These are phyloP conservation scores for Ophiognomonia clavigignenti-juglandacearum DNA, from an alignment of 2,329 filamentous ascomycete species.

Conservation along the genomic window DNA sequence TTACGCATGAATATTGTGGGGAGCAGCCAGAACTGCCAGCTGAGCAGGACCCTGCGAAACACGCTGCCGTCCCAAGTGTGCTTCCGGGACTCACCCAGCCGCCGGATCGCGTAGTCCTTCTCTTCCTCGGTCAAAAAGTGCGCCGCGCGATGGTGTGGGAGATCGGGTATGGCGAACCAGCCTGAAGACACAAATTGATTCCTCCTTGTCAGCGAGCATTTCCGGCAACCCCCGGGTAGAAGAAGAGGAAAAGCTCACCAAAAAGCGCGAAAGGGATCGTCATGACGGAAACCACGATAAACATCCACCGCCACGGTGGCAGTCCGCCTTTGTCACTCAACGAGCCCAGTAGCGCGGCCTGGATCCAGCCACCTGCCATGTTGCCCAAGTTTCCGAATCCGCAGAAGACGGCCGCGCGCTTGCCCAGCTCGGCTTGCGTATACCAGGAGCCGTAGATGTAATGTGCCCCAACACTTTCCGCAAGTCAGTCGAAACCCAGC, in stretches of 20 bases:
- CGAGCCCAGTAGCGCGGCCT: conserved; percentile 33
- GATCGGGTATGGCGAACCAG: conserved; percentile 39
- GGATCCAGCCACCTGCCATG: conserved; percentile 41
- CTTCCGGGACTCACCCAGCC: conserved; percentile 28
- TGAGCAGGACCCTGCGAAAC: conserved; percentile 21
- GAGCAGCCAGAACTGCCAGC: conserved; percentile 41
- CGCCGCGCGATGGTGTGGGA: conserved; percentile 35
- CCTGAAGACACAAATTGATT: too few species aligned
- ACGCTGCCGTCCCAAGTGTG: conserved; percentile 10
- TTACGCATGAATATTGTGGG: conserved; percentile 40
- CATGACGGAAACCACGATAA: conserved; percentile 36
- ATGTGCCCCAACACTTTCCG: conserved; percentile 34
- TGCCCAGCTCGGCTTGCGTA: conserved; percentile 36
- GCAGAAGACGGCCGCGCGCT: conserved; percentile 35
- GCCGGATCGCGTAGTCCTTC: conserved; percentile 30
- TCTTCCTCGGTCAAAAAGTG: conserved; percentile 33
- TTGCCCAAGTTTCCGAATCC: conserved; percentile 37
- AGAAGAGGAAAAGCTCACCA: conserved; percentile 21
- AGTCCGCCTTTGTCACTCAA: conserved; percentile 28
- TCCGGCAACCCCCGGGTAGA: too few species aligned
- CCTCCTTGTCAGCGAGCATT: background rate
- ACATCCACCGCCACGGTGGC: conserved; percentile 38
- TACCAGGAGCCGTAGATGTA: conserved; percentile 42
- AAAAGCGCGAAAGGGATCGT: conserved; percentile 36
- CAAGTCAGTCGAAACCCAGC: background rate